Base-by-base conservation (phyloP, 1,284 basidiomycete species). In the Irpex sp. region DNA sequence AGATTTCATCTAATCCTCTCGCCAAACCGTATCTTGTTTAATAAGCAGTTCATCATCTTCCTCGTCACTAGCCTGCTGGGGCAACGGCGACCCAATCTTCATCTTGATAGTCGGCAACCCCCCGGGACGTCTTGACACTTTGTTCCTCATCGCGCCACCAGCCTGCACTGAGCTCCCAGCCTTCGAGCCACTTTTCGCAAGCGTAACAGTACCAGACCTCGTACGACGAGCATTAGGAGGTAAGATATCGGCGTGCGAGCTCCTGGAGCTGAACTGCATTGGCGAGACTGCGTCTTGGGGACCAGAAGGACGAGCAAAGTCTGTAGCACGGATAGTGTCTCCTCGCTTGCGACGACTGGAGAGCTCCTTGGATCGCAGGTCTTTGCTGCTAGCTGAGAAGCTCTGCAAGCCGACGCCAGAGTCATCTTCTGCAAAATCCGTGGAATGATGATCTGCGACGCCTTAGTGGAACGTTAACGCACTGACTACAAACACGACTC, bases 241-340 rank as follows among this genome's bases (percentile, higher is more conserved):
- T 16, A 54, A 14, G 6, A 54, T 51, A 33, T 55, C 42, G 58
- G 19, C 37, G 19, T 54, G 19, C 19, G 36, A 28, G 21, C 58
- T 45, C 58, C 48, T 21, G n/a, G 9, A 28, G 12, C 36, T 21
- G 48, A 37, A 28, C n/a, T 57, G 42, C 12, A 42, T 36, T 9
- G 49, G 35, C 53, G 57, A 56, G 33, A 42, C 51, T 57, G 58
- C 36, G 53, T 58, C 55, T 58, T 57, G 39, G 63, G 62, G 36
- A 58, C 64, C 54, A 16, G 69, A 61, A 14, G 66, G 65, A 8
- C 63, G 64, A 16, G 65, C 51, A 56, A 74, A 79, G 66, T 82
- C 80, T 2, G 79, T 79, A 10, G 79, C 79, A 35, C 78, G 76
- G 55, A 82, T 79, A 10, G 80, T 82, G 57, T 78, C 78, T 19